phyloP scores from a whole-genome alignment of 2,329 filamentous ascomycete species.

The Pseudopyrenochaeta lycopersici region DNA sequence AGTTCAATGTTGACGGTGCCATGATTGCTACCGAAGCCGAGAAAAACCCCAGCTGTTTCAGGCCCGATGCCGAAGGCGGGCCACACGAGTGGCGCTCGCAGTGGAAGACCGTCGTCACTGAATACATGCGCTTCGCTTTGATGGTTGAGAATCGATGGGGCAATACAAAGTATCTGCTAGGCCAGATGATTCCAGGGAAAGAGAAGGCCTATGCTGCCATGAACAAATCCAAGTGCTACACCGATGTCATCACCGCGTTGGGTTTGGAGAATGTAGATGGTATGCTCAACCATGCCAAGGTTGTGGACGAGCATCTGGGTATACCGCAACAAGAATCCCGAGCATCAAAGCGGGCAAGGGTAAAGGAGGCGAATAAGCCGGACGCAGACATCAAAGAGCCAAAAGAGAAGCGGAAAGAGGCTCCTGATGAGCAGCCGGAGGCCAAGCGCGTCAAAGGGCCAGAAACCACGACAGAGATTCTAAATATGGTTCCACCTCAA shows the following conservation, averaged over 20 bases:
- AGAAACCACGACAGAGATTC: slow-evolving; percentile 15
- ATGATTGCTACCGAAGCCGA: slow-evolving; percentile 98
- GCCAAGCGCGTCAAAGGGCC: slow-evolving; percentile 41
- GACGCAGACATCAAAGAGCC: slow-evolving; percentile 19
- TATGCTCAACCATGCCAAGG: slow-evolving; percentile 69
- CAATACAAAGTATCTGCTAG: slow-evolving; percentile 92
- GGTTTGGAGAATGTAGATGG: slow-evolving; percentile 71
- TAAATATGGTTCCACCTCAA: slow-evolving; percentile 14
- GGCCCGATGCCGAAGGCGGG: slow-evolving; percentile 73
- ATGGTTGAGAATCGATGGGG: slow-evolving; percentile 85
- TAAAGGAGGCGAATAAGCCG: slow-evolving; percentile 31
- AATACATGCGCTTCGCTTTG: slow-evolving; percentile 77
- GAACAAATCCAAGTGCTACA: slow-evolving; percentile 74
- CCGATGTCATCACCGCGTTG: slow-evolving; percentile 71
- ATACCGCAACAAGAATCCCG: slow-evolving; percentile 63
- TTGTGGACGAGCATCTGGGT: slow-evolving; percentile 70
- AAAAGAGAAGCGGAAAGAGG: slow-evolving; percentile 28
- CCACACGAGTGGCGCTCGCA: slow-evolving; percentile 59
- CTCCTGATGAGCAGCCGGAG: slow-evolving; percentile 22
- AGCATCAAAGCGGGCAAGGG: slow-evolving; percentile 56
- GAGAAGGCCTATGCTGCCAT: slow-evolving; percentile 69
- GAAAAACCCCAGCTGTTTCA: slow-evolving; percentile 89
- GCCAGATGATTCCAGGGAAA: slow-evolving; percentile 86
- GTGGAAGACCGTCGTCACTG: slow-evolving; percentile 80
- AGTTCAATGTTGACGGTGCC: slow-evolving; percentile 89